phyloP scores from a whole-genome alignment of 1,139 yeast species.

The Nadsonia starkeyi-henricii region DNA sequence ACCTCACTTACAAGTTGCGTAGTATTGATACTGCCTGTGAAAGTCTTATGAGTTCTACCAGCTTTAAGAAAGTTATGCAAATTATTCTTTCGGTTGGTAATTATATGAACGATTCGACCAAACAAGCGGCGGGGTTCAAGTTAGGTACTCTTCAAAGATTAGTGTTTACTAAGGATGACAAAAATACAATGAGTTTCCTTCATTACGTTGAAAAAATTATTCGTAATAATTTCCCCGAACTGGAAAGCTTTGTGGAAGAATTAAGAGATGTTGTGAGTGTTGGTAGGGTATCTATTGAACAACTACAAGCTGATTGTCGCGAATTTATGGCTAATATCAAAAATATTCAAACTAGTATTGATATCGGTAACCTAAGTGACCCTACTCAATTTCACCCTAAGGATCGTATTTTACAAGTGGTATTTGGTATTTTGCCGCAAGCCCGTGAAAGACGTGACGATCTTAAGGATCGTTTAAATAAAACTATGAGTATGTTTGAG shows the following conservation, averaged over 20 bases:
- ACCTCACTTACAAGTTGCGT: constrained; percentile 47
- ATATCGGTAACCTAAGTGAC: constrained; percentile 65
- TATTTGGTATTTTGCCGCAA: constrained; percentile 38
- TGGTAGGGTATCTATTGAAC: constrained; percentile 63
- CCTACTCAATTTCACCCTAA: constrained; percentile 57
- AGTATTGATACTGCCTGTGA: constrained; percentile 54
- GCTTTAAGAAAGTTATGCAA: constrained; percentile 52
- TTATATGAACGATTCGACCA: constrained; percentile 76
- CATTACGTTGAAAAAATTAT: constrained; percentile 79
- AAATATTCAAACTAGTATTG: constrained; percentile 42
- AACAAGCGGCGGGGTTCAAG: constrained; percentile 74
- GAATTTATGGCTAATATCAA: constrained; percentile 44
- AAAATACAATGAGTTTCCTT: constrained; percentile 65
- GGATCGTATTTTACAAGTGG: constrained; percentile 45
- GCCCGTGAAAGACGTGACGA: constrained; percentile 50
- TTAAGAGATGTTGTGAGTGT: constrained; percentile 46
- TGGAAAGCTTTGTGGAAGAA: constrained; percentile 66
- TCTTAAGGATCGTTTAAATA: constrained; percentile 41
- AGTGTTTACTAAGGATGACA: constrained; percentile 73
- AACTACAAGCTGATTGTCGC: constrained; percentile 53
- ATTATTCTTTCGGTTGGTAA: constrained; percentile 80
- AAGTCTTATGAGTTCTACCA: constrained; percentile 46
- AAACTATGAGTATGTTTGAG: constrained; percentile 41
- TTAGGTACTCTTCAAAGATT: constrained; percentile 70
- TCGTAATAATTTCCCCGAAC: constrained; percentile 63